A percentile compares a stretch with the other conserved stretches of the same genome.
phyloP scores from a whole-genome alignment of 2,329 filamentous ascomycete genomes.

The Ceratocystis harringtonii region DNA sequence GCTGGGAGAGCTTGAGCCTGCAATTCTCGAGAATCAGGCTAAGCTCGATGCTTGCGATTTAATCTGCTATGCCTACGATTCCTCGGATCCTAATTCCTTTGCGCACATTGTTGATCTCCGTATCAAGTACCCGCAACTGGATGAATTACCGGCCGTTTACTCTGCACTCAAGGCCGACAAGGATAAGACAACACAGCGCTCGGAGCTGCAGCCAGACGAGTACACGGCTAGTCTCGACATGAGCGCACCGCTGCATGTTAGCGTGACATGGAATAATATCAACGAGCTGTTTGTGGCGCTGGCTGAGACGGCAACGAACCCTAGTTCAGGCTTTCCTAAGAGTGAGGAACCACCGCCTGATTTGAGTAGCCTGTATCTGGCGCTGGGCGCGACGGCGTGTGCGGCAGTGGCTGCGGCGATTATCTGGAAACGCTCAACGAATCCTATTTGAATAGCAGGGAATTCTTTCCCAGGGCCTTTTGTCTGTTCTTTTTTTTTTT shows the following conservation, averaged over 20 bases:
- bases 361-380: slow-evolving; percentile 72
- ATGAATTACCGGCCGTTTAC: slow-evolving; percentile 82
- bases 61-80: slow-evolving; percentile 92
- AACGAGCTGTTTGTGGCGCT: slow-evolving; percentile 84
- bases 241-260: slow-evolving; percentile 84
- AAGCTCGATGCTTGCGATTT: slow-evolving; percentile 90
- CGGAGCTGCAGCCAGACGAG: slow-evolving; percentile 78
- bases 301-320: slow-evolving; percentile 82
- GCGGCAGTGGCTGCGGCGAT: slow-evolving; percentile 48
- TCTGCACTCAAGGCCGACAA: slow-evolving; percentile 88
- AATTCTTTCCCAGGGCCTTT: slow-evolving; percentile 1
- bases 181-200: slow-evolving; percentile 92
- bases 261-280: slow-evolving; percentile 86
- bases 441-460: slow-evolving; percentile 25
- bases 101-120: slow-evolving; percentile 75
- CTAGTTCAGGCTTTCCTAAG: slow-evolving; percentile 76
- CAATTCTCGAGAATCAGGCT: slow-evolving; percentile 78
- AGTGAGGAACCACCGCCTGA: slow-evolving; percentile 75
- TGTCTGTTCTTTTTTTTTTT: slow-evolving; percentile 1
- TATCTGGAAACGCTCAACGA: slow-evolving; percentile 47
- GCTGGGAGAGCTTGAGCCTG: slow-evolving; percentile 86
- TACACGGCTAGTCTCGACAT: slow-evolving; percentile 78
- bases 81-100: slow-evolving; percentile 90
- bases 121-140: slow-evolving; percentile 63
- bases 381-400: slow-evolving; percentile 56